phyloP scores from a whole-genome alignment of 1,284 basidiomycete genomes.

The Irpex rosettiformis region DNA sequence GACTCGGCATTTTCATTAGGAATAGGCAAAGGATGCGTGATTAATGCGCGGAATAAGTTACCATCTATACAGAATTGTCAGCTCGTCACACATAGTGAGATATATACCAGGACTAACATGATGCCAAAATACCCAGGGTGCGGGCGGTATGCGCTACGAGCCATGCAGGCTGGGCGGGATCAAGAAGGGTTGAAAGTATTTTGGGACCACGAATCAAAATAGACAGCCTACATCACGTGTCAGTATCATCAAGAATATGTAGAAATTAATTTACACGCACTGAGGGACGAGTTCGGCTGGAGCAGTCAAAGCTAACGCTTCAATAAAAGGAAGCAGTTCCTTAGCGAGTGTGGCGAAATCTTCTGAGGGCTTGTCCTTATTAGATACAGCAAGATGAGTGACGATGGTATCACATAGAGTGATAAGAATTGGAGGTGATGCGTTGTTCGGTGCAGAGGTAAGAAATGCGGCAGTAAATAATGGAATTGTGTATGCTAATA shows the following conservation, averaged over 20 bases:
- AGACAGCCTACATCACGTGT: slow-evolving; percentile 33
- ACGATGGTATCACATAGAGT: slow-evolving; percentile 41
- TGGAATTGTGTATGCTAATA: slow-evolving; percentile 47
- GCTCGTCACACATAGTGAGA: background rate
- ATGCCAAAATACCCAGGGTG: slow-evolving; percentile 51
- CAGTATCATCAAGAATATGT: background rate
- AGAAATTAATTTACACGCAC: slow-evolving; percentile 30
- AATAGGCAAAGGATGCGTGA: slow-evolving; percentile 28
- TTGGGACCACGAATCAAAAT: slow-evolving; percentile 36
- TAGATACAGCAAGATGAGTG: slow-evolving; percentile 31
- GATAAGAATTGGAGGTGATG: slow-evolving; percentile 34
- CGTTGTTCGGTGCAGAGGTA: slow-evolving; percentile 26
- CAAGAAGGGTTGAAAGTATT: slow-evolving; percentile 46
- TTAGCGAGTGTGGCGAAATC: slow-evolving; percentile 32
- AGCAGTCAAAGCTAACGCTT: slow-evolving; percentile 48
- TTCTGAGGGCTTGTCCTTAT: slow-evolving; percentile 21
- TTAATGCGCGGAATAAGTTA: slow-evolving; percentile 36
- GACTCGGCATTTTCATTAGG: slow-evolving; percentile 10
- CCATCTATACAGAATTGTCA: slow-evolving; percentile 26
- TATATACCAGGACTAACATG: slow-evolving; percentile 40
- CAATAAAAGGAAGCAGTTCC: slow-evolving; percentile 47
- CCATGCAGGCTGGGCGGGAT: slow-evolving; percentile 45
- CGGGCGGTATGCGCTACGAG: slow-evolving; percentile 44
- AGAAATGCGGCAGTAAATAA: slow-evolving; percentile 41
- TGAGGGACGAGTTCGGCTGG: slow-evolving; percentile 39